Base-by-base conservation (phyloP, 306 rosid species). In the Vigna trinervia region DNA sequence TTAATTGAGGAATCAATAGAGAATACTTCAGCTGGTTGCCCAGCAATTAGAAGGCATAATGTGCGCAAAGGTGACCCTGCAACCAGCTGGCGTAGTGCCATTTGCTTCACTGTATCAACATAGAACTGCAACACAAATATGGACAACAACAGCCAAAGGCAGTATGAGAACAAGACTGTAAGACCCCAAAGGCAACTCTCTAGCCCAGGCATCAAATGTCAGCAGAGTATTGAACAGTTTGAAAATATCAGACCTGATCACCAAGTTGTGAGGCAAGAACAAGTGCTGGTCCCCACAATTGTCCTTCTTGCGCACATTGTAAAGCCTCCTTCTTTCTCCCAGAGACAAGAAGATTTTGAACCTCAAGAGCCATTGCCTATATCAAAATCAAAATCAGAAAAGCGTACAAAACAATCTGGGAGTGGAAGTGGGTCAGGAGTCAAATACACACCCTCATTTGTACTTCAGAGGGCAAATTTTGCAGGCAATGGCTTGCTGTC, bases 221-320 rank as follows among this genome's bases (percentile, higher is more conserved):
- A 17, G 64, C 20, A 82, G 61, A 23, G 61, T 47, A 79, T 73
- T 47, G 22, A 26, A 51, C 19, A 60, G 38, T 47, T 65, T 51
- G 50, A 51, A 19, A 78, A 48, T 32, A 72, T 77, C 87, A 79
- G 67, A 95, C 99, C 98, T 95, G 92, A n/a, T 92, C 94, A 15
- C 99, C 99, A 77, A 95, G 97, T 85, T 92, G 97, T 57, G 97
- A 90, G 84, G 99, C 94, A 78, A 95, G 93, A 82, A 92, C 90
- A 84, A 95, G 90, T 2, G 99, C 98, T 48, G 99, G 98, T 54
- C 99, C 99, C 99, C 99, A 95, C 88, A 95, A 78, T 30, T 95
- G 97, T 71, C 97, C 98, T 76, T 86, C 96, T 85, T 90, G 96
- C n/a, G 99, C 99, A 82, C 81, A 86, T 76, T 91, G 92, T 68